These are phyloP conservation scores for Candida ulmi DNA, from an alignment of 805 yeast species.

Conservation along the genomic window DNA sequence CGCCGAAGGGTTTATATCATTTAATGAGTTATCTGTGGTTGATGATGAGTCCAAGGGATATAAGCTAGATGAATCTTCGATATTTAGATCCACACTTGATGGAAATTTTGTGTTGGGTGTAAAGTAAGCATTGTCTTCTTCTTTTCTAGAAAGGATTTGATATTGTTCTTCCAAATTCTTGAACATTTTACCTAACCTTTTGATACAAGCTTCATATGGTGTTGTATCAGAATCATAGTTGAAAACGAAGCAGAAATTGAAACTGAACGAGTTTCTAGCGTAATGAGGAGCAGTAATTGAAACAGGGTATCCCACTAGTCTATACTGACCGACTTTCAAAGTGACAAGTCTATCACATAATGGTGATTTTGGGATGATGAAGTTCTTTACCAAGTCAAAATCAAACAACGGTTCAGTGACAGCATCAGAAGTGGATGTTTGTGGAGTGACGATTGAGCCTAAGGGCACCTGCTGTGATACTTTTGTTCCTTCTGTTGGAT, in stretches of 20 bases:
- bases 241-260: slow-evolving; percentile 91
- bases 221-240: slow-evolving; percentile 74
- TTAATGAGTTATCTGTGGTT: slow-evolving; percentile 19
- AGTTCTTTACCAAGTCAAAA: slow-evolving; percentile 84
- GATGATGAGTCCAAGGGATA: not conserved
- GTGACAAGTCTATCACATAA: slow-evolving; percentile 79
- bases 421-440: slow-evolving; percentile 24
- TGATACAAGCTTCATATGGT: slow-evolving; percentile 81
- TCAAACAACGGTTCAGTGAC: slow-evolving; percentile 46
- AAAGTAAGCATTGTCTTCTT: slow-evolving; percentile 34
- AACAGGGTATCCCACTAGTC: slow-evolving; percentile 86
- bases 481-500: slow-evolving; percentile 93
- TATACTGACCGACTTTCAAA: slow-evolving; percentile 60
- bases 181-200: slow-evolving; percentile 83
- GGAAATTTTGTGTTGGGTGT: slow-evolving; percentile 6
- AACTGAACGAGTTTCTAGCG: slow-evolving; percentile 86
- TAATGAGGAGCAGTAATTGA: slow-evolving; percentile 68
- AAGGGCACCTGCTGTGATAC: slow-evolving; percentile 88
- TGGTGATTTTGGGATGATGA: slow-evolving; percentile 89
- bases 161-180: slow-evolving; percentile 87
- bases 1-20: slow-evolving; percentile 18
- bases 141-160: slow-evolving; percentile 58
- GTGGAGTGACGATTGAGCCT: slow-evolving; percentile 48
- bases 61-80: not conserved
- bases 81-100: not conserved